Evolutionary conservation across 805 yeast genomes (phyloP).

Genomic region (Cyberlindnera subsufficiens): DNA sequence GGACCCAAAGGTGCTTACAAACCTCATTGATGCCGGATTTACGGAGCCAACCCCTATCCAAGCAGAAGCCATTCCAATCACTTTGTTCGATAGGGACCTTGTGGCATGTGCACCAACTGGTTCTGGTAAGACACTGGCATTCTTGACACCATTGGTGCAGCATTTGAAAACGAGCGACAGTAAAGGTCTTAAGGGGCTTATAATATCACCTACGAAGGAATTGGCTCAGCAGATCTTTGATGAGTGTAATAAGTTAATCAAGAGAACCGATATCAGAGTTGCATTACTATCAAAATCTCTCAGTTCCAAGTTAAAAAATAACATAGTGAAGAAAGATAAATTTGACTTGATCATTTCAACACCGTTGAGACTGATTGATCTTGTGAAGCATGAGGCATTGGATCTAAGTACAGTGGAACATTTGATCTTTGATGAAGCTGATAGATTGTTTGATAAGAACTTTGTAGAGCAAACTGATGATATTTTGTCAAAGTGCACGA

Average conservation of each 20-base stretch:
- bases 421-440: conserved; percentile 92
- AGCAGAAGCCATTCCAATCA: conserved; percentile 78
- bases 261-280: conserved; percentile 39
- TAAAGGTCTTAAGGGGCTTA: conserved; percentile 54
- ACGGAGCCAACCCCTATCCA: conserved; percentile 91
- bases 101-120: conserved; percentile 98
- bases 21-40: conserved; percentile 65
- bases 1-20: conserved; percentile 47
- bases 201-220: conserved; percentile 93
- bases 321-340: conserved; percentile 50
- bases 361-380: conserved; percentile 81
- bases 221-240: conserved; percentile 80
- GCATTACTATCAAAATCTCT: conserved; percentile 68
- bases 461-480: conserved; percentile 90
- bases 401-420: conserved; percentile 64
- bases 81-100: conserved; percentile 66
- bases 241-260: conserved; percentile 54
- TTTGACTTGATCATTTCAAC: conserved; percentile 82
- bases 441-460: conserved; percentile 79
- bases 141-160: conserved; percentile 76
- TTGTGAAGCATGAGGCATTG: conserved; percentile 55
- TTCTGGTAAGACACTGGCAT: conserved; percentile 94
- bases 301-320: conserved; percentile 60
- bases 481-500: conserved; percentile 46
- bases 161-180: conserved; percentile 24